Evolutionary conservation across 345 rosid species (phyloP).

Genomic region (Eucalyptus dawsonii): DNA sequence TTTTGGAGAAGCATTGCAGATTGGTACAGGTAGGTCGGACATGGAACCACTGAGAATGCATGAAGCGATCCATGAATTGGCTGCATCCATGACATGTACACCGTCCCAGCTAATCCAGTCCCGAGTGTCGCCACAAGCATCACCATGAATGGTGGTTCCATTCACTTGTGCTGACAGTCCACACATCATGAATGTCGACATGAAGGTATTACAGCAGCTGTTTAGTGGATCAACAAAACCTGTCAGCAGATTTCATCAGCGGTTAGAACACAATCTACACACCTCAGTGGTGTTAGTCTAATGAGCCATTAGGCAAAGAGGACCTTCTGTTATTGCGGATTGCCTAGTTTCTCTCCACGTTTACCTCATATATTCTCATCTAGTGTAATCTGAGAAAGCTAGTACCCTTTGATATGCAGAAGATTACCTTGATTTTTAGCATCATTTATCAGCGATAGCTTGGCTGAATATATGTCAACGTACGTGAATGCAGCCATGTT

Average conservation of each 20-base stretch:
- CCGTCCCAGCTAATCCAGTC: constrained; percentile 61
- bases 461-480: no score
- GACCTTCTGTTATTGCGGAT: neutral
- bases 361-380: neutral
- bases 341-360: neutral
- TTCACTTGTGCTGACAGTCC: constrained; percentile 31
- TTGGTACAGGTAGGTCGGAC: constrained; percentile 5
- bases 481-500: no score
- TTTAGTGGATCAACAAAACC: constrained; percentile 53
- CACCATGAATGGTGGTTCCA: constrained; percentile 43
- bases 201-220: constrained; percentile 39
- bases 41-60: constrained; percentile 31
- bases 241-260: neutral
- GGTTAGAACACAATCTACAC: neutral
- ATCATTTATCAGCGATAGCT: no score
- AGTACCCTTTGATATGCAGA: no score
- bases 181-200: constrained; percentile 19
- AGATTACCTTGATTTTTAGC: no score
- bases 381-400: no score
- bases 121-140: constrained; percentile 34
- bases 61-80: constrained; percentile 30
- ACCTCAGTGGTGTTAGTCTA: neutral
- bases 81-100: constrained; percentile 44
- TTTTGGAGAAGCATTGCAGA: neutral
- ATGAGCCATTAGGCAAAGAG: neutral